Evolutionary conservation across 2,329 filamentous ascomycete species (phyloP).

Genomic region (Fusarium verrucosum): DNA sequence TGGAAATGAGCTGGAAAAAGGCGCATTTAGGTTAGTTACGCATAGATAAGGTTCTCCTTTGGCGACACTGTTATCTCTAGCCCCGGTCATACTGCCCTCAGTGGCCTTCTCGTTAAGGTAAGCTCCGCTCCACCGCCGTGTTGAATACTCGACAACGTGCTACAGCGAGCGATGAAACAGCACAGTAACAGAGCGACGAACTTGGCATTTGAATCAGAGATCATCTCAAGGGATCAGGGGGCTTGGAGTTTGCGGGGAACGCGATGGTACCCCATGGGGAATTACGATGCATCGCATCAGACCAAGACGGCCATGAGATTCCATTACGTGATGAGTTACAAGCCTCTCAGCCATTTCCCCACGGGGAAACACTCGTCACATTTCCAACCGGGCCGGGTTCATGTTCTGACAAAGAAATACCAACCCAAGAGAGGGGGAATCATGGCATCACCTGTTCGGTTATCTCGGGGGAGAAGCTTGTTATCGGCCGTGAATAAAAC

Average conservation of each 20-base stretch:
- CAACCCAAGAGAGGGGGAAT: neutral
- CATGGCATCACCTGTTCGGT: slow-evolving; percentile 23
- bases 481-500: slow-evolving; percentile 27
- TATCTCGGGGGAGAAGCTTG: slow-evolving; percentile 27
- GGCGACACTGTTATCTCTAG: slow-evolving; percentile 33
- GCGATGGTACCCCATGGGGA: slow-evolving; percentile 31
- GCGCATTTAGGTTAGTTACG: slow-evolving; percentile 23
- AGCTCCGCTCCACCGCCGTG: neutral
- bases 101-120: neutral
- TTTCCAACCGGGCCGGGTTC: slow-evolving; percentile 22
- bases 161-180: neutral
- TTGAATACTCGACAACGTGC: neutral
- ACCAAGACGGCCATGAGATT: slow-evolving; percentile 3
- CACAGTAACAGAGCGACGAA: neutral
- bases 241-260: slow-evolving; percentile 22
- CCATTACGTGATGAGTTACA: slow-evolving; percentile 35
- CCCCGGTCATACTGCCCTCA: slow-evolving; percentile 13
- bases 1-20: slow-evolving; percentile 16
- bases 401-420: neutral
- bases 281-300: slow-evolving; percentile 8
- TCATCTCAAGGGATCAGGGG: neutral
- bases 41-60: slow-evolving; percentile 16
- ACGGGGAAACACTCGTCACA: slow-evolving; percentile 17
- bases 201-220: neutral
- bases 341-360: slow-evolving; percentile 9